Base-by-base conservation (phyloP, 495 filamentous ascomycete genomes). In the Penicillium steckii region DNA sequence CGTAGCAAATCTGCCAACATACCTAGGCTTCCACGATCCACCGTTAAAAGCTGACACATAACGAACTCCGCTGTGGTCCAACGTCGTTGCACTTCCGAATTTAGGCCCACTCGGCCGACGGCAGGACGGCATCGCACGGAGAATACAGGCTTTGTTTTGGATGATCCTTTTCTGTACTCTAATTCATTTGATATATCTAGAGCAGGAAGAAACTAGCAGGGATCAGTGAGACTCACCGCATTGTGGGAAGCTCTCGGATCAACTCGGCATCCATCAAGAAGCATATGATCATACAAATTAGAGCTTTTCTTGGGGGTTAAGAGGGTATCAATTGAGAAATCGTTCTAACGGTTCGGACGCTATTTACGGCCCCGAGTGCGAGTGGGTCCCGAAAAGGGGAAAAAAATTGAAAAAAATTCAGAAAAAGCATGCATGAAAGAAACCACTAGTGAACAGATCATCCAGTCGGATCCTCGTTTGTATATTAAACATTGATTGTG, bases 31-130 rank as follows among this genome's bases (percentile, higher is more conserved):
- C 37, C 44, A 42, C 44, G 35, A 46, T 43, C 48, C 43, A 49
- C 35, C 21, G 12, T 15, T 17, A 21, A 17, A 12, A 22, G 38
- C 26, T 46, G 42, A 50, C 38, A 30, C 17, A 21, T 15, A 18
- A 27, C 33, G 24, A 26, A 42, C 61, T 64, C 61, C 61, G 52
- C 52, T 51, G 50, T 43, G 58, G 55, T 47, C 52, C 52, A 43
- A 54, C 47, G 26, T 56, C 50, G 30, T 30, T 26, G 26, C 4
- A 8, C 30, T 25, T 37, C 59, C 55, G 52, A 43, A 40, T 52
- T 27, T 13, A 47, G 40, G 26, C 51, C 50, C 53, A 54, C 56
- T 56, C 47, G n/a, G 55, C 60, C 60, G 57, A 57, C 51, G 29
- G 33, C 17, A 25, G 40, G 51, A 57, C 51, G 29, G 33, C 17